Conservation (phyloP, 768 basidiomycete genomes). For the Phylloporus sp. region DNA sequence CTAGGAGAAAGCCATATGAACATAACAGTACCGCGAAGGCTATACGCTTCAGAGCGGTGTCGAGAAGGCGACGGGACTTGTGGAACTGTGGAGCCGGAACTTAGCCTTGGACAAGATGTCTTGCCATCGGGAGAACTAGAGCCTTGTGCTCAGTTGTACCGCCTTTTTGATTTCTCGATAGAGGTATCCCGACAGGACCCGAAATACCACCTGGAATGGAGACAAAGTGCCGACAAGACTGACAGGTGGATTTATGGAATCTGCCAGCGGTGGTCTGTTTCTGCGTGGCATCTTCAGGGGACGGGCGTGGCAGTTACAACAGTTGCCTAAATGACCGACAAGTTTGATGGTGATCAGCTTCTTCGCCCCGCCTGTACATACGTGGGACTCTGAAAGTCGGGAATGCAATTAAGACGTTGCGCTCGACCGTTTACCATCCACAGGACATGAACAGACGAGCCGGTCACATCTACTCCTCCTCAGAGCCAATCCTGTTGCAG, state of each 20-base stretch:
- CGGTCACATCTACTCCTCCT: constrained; percentile 28
- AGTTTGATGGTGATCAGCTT: constrained; percentile 34
- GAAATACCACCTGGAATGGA: not conserved
- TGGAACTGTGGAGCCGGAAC: not conserved
- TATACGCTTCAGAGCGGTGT: constrained; percentile 8
- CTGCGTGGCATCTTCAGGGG: constrained; percentile 13
- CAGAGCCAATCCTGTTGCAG: constrained; percentile 31
- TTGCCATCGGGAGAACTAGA: constrained; percentile 13
- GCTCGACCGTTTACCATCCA: constrained; percentile 16
- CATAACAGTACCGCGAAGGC: constrained; percentile 3
- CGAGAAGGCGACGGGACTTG: constrained; percentile 12
- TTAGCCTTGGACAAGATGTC: not conserved
- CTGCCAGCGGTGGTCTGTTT: not conserved
- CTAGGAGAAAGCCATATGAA: not conserved
- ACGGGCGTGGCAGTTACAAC: constrained; percentile 12
- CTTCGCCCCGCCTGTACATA: constrained; percentile 35
- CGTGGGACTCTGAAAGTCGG: constrained; percentile 32
- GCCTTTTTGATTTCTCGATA: constrained; percentile 14
- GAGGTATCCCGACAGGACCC: constrained; percentile 6
- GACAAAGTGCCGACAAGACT: not conserved
- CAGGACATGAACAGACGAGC: constrained; percentile 27
- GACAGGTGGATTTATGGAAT: constrained; percentile 1
- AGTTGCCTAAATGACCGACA: constrained; percentile 20
- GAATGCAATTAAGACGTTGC: constrained; percentile 30
- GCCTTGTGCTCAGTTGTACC: constrained; percentile 4